Conservation (phyloP, 2,329 filamentous ascomycete species). For the Alternaria atra region DNA sequence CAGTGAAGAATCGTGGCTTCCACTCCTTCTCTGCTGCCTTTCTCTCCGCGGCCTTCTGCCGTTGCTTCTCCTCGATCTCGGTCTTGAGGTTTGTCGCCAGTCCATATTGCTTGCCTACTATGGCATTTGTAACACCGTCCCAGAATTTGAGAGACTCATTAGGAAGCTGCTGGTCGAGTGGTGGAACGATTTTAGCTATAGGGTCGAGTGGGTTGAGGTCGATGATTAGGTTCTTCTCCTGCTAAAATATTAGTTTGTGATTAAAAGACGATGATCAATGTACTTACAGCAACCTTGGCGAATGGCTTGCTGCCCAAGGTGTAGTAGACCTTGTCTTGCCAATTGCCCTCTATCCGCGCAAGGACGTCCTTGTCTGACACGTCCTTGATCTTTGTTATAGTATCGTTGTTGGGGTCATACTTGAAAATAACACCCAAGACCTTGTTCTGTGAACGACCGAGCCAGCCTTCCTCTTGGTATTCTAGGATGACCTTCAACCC, state of each 20-base stretch:
- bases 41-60: constrained; percentile 82
- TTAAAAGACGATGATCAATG: neutral
- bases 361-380: constrained; percentile 86
- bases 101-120: constrained; percentile 80
- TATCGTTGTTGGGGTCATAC: constrained; percentile 87
- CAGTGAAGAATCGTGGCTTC: constrained; percentile 87
- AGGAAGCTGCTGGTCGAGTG: constrained; percentile 77
- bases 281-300: constrained; percentile 64
- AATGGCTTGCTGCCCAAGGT: constrained; percentile 59
- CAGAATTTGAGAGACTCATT: constrained; percentile 93
- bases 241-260: constrained; percentile 14
- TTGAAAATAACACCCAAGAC: constrained; percentile 91
- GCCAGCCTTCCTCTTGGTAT: constrained; percentile 94
- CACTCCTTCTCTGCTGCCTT: constrained; percentile 75
- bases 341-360: constrained; percentile 82
- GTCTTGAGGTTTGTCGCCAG: constrained; percentile 88
- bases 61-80: constrained; percentile 89
- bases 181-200: constrained; percentile 80
- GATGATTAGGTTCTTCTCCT: constrained; percentile 75
- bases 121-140: constrained; percentile 86
- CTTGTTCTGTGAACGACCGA: constrained; percentile 89
- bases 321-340: constrained; percentile 77
- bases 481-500: constrained; percentile 90
- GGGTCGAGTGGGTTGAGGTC: constrained; percentile 87
- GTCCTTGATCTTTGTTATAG: constrained; percentile 80